Conservation (phyloP, 441 rosid species). For the Rhodomyrtus psidioides region DNA sequence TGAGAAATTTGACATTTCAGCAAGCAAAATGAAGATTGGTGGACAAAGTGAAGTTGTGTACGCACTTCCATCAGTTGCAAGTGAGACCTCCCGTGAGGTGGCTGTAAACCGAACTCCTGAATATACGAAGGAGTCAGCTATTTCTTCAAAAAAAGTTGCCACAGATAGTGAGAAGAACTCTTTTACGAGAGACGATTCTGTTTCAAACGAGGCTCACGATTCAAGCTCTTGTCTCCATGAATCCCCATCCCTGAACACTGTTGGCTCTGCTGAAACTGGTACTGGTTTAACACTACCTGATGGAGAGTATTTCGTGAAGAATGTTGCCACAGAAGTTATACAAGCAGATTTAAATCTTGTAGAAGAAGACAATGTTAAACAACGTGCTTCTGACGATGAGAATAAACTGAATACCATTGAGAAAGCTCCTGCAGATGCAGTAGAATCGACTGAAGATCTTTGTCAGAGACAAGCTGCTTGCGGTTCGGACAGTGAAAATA, state of each 20-base stretch:
- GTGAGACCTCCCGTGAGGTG: background rate
- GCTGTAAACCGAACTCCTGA: background rate
- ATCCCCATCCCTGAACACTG: background rate
- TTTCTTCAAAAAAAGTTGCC: background rate
- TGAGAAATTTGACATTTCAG: slow-evolving; percentile 5
- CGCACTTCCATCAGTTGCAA: background rate
- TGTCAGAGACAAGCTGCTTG: background rate
- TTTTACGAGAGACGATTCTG: background rate
- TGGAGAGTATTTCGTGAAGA: background rate
- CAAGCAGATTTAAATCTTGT: background rate
- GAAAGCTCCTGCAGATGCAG: background rate
- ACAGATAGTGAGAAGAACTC: background rate
- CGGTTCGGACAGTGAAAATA: background rate
- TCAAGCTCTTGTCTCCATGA: background rate
- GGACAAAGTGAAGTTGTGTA: background rate
- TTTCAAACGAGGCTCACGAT: background rate
- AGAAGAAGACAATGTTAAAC: slow-evolving; percentile 6
- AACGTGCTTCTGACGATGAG: slow-evolving; percentile 2
- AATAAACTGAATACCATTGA: background rate
- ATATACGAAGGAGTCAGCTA: background rate
- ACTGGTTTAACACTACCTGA: background rate
- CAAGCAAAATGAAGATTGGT: background rate
- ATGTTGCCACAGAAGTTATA: background rate
- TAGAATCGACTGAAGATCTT: background rate
- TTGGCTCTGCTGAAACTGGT: background rate